These are phyloP conservation scores for Moringa oleifera DNA, from an alignment of 345 rosid species.

Conservation along the genomic window DNA sequence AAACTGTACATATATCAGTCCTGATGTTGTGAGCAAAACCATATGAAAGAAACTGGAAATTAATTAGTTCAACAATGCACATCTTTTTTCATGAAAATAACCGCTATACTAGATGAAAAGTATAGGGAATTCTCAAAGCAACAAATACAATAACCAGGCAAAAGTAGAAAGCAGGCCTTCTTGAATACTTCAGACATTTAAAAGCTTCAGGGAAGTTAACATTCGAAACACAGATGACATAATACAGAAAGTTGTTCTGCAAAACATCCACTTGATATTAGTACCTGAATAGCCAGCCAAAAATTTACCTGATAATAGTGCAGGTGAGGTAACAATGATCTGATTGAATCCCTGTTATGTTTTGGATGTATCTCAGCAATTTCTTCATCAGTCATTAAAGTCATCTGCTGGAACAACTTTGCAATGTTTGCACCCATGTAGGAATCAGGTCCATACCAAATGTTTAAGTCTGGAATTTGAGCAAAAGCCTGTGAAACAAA, in stretches of 20 bases:
- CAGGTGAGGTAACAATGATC: slow-evolving; percentile 60
- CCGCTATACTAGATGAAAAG: not conserved
- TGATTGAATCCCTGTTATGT: slow-evolving; percentile 60
- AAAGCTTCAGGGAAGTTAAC: slow-evolving; percentile 5
- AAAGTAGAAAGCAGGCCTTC: not conserved
- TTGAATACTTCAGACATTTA: not conserved
- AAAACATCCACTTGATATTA: not conserved
- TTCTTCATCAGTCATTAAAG: slow-evolving; percentile 85
- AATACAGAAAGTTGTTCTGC: not conserved
- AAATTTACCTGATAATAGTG: slow-evolving; percentile 70
- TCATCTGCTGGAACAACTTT: slow-evolving; percentile 82
- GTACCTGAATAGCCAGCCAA: not conserved
- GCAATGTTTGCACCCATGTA: slow-evolving; percentile 98
- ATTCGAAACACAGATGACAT: not conserved
- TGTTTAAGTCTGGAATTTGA: slow-evolving; percentile 65
- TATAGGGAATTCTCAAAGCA: not conserved
- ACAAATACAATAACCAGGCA: not conserved
- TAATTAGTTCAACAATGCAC: not conserved
- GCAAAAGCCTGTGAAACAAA: slow-evolving; percentile 62
- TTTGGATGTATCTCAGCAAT: slow-evolving; percentile 65
- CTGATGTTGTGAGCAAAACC: not conserved
- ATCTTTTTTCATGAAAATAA: not conserved
- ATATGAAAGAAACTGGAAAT: not conserved
- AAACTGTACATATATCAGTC: not conserved
- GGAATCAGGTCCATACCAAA: slow-evolving; percentile 97